phyloP scores from a whole-genome alignment of 306 rosid genomes.

The Chamaecrista fasciculata region DNA sequence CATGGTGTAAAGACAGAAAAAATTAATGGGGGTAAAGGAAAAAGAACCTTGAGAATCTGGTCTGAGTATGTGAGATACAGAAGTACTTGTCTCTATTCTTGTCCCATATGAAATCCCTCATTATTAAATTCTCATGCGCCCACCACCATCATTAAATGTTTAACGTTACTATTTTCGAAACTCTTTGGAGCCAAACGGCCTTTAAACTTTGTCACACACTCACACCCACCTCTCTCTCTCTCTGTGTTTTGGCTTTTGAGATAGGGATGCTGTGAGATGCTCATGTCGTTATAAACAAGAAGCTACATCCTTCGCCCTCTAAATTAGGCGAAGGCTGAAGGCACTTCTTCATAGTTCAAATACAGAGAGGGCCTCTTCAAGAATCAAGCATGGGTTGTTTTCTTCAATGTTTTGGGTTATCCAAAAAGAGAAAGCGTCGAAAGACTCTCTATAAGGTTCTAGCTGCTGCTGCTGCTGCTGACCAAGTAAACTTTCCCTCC shows the following conservation, averaged over 20 bases:
- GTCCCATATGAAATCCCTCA: too few species aligned
- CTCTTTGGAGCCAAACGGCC: conserved; percentile 69
- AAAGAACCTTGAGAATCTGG: too few species aligned
- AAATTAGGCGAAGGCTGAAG: too few species aligned
- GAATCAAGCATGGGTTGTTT: conserved; percentile 92
- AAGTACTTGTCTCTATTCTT: neutral
- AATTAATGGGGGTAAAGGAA: too few species aligned
- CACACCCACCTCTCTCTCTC: neutral
- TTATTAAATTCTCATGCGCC: conserved; percentile 11
- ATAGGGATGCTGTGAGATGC: too few species aligned
- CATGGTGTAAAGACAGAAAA: neutral
- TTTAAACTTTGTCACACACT: conserved; percentile 38
- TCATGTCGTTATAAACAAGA: conserved; percentile 16
- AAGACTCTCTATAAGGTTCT: conserved; percentile 43
- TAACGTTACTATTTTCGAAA: conserved; percentile 79
- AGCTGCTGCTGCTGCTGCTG: neutral
- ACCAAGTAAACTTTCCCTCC: conserved; percentile 41
- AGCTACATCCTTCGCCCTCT: conserved; percentile 24
- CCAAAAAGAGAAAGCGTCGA: conserved; percentile 59
- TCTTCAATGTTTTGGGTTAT: conserved; percentile 70
- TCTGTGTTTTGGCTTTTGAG: conserved; percentile 17
- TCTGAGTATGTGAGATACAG: too few species aligned
- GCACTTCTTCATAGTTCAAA: neutral
- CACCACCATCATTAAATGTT: conserved; percentile 50
- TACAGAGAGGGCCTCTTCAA: neutral